A percentile compares a stretch with the other conserved stretches of the same genome.
Conservation (phyloP, 495 filamentous ascomycete genomes). For the Penicillium egyptiacum region DNA sequence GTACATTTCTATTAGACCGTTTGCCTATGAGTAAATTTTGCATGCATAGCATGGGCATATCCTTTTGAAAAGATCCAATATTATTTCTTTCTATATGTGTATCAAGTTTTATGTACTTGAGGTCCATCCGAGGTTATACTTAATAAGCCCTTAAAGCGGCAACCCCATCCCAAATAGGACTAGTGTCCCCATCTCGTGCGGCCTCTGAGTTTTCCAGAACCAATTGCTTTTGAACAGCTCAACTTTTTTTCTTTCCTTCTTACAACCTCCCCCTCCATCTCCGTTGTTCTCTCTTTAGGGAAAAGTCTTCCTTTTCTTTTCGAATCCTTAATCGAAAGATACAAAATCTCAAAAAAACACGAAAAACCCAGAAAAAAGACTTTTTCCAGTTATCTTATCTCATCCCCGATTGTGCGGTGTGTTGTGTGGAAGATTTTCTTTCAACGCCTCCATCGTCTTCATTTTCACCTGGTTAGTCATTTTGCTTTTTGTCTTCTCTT, state of each 20-base stretch:
- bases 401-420: conserved; percentile 42
- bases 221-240: conserved; percentile 36
- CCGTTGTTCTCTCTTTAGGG: conserved; percentile 37
- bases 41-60: conserved; percentile 37
- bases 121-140: conserved; percentile 7
- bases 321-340: conserved; percentile 46
- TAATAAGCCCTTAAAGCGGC: conserved; percentile 29
- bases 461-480: conserved; percentile 27
- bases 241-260: conserved; percentile 38
- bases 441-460: conserved; percentile 28
- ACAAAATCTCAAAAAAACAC: conserved; percentile 46
- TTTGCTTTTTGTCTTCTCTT: conserved; percentile 4
- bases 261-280: conserved; percentile 39
- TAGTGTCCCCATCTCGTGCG: conserved; percentile 30
- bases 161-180: conserved; percentile 16
- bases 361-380: conserved; percentile 38
- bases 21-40: not conserved
- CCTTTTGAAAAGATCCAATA: not conserved
- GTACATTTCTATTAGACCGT: conserved; percentile 3
- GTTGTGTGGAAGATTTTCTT: conserved; percentile 39
- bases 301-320: conserved; percentile 35
- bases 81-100: too few relatives aligned
- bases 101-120: too few relatives aligned
- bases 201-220: conserved; percentile 42
- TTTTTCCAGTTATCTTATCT: conserved; percentile 35